Conservation (phyloP, 2,329 filamentous ascomycete genomes). For the Onygenales sp. region DNA sequence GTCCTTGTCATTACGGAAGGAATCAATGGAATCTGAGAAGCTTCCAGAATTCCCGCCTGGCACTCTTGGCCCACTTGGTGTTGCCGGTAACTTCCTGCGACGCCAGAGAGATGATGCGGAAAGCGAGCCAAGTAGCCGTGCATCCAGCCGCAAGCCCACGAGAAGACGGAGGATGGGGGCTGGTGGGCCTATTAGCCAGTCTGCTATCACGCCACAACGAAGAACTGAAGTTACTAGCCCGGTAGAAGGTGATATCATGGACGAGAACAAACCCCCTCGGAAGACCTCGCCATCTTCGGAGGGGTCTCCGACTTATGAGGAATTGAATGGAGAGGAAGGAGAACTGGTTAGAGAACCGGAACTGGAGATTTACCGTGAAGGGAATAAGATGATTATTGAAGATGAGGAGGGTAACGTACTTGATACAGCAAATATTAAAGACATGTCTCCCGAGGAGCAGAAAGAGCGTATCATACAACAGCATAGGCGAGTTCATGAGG, state of each 20-base stretch:
- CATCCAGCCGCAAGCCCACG: conserved; percentile 40
- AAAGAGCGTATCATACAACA: conserved; percentile 47
- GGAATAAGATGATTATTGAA: conserved; percentile 68
- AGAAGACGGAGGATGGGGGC: conserved; percentile 58
- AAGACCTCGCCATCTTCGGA: not conserved
- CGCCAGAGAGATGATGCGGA: conserved; percentile 64
- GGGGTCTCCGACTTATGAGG: conserved; percentile 25
- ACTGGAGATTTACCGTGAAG: conserved; percentile 72
- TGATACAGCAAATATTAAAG: conserved; percentile 46
- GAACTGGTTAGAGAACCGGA: conserved; percentile 26
- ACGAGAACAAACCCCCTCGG: conserved; percentile 15
- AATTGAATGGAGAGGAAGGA: conserved; percentile 23
- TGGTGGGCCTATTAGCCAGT: conserved; percentile 81
- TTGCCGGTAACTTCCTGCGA: conserved; percentile 69
- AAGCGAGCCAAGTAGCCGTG: conserved; percentile 46
- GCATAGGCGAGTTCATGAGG: conserved; percentile 44
- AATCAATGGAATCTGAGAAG: conserved; percentile 53
- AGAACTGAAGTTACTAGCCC: conserved; percentile 19
- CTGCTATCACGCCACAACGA: conserved; percentile 67
- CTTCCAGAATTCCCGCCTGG: conserved; percentile 56
- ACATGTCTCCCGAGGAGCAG: conserved; percentile 47
- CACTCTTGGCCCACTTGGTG: conserved; percentile 59
- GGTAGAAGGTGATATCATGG: conserved; percentile 15
- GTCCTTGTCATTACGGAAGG: conserved; percentile 61
- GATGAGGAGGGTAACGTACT: conserved; percentile 81